phyloP scores from a whole-genome alignment of 129 eudicot species.

The Lactuca saligna region DNA sequence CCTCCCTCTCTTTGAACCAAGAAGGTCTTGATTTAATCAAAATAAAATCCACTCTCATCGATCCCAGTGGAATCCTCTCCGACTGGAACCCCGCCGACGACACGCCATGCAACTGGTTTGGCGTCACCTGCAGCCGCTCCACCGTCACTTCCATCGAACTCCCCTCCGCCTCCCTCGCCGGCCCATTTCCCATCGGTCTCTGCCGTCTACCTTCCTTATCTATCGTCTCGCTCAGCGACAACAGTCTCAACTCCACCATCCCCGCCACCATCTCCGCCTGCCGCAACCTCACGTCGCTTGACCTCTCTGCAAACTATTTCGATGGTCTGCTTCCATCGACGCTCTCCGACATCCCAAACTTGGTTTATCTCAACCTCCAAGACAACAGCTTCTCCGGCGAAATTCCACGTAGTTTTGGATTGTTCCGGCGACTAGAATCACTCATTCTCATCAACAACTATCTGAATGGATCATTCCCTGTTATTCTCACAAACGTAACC shows the following conservation, averaged over 20 bases:
- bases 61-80: slow-evolving; percentile 50
- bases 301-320: slow-evolving; percentile 56
- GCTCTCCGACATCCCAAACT: slow-evolving; percentile 43
- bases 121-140: slow-evolving; percentile 46
- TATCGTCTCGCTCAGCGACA: slow-evolving; percentile 44
- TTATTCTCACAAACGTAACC: slow-evolving; percentile 39
- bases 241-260: slow-evolving; percentile 48
- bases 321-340: slow-evolving; percentile 49
- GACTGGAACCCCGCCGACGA: slow-evolving; percentile 51
- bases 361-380: slow-evolving; percentile 40
- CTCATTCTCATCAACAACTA: slow-evolving; percentile 40
- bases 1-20: slow-evolving; percentile 44
- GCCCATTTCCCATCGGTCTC: slow-evolving; percentile 52
- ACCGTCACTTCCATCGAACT: slow-evolving; percentile 48
- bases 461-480: slow-evolving; percentile 55
- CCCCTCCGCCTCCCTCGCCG: slow-evolving; percentile 48
- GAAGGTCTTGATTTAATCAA: slow-evolving; percentile 48
- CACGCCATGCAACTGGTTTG: slow-evolving; percentile 80
- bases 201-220: slow-evolving; percentile 69
- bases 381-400: slow-evolving; percentile 55
- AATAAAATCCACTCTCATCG: slow-evolving; percentile 40
- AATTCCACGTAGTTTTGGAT: slow-evolving; percentile 48
- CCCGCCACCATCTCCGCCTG: slow-evolving; percentile 57
- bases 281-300: slow-evolving; percentile 49
- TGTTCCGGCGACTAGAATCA: slow-evolving; percentile 43